Base-by-base conservation (phyloP, 2,329 filamentous ascomycete genomes). In the Penicillium sp. region DNA sequence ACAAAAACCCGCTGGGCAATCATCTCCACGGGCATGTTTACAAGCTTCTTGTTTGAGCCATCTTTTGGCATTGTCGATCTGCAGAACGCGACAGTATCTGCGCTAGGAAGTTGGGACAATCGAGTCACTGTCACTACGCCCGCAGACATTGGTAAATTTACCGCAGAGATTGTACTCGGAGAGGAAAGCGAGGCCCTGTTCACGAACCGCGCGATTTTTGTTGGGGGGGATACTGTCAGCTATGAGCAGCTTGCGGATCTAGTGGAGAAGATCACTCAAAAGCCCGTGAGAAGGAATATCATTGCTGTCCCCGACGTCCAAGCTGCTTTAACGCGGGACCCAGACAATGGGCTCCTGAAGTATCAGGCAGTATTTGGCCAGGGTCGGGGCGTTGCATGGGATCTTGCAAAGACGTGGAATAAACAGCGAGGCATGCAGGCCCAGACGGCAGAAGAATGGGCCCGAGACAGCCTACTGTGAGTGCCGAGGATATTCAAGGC, bases 21-120 rank as follows among this genome's bases (percentile, higher is more conserved):
- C 41, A 69, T 87, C 1, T 81, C 77, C n/a, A 83, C 80, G 9
- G 84, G 83, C 0, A 69, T 87, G 46, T 87, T 87, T 53, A 83
- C 78, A 66, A 82, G 77, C 49, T 87, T 87, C 53, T 54, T 87
- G 13, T 86, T 87, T 53, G 71, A 80, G 42, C 56, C 65, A 2
- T 73, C 60, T 2, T 87, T 84, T 63, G 83, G 81, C 0, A 72
- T 85, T 4, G 79, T 87, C 0, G 75, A 81, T 51, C 45, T 75
- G 0, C 40, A 51, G 2, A 25, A 47, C 4, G 41, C 10, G 68
- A 30, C 55, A 1, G 70, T 81, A 1, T 67, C 75, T 7, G 81
- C 74, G 0, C 62, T 87, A 9, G 78, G 81, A 0, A 63, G 72
- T 20, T 86, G 80, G 81, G 75, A 78, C 7, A 81, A 77, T 43